Evolutionary conservation across 495 filamentous ascomycete species (phyloP), one percentile per base, ranked within the genome.

Genomic region (Aspergillus bertholletiae): DNA sequence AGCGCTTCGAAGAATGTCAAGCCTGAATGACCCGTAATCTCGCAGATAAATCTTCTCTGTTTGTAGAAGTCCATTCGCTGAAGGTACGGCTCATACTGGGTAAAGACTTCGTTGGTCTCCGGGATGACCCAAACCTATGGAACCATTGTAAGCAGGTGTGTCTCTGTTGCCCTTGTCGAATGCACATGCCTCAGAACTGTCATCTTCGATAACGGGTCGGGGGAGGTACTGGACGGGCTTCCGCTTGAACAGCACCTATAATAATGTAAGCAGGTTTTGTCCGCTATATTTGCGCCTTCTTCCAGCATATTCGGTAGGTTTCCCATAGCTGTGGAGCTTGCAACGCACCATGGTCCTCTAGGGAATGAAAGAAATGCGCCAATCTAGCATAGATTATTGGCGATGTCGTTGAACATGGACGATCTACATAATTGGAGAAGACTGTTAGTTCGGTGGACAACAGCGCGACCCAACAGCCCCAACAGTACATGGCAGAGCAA

Each of bases 1-100:
- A 92, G 78, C 4, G 94, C 94, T 50, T 97, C 90, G 54, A 96
- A 97, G 69, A 96, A 97, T n/a, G 80, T 93, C 59, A 97, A 72
- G 24, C 88, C 88, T 24, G 92, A 95, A 70, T 96, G 92, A 30
- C 94, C 94, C 3, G 90, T 97, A 55, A 97, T 93, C 58, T 94
- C 87, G 68, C 93, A 96, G 49, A 93, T 96, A 65, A 97, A 99
- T 41, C 87, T 84, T 55, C 86, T 88, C 84, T 95, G 89, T 52
- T 88, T 92, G 66, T 96, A 96, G 67, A 96, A 96, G 68, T 97
- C 93, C 81, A 91, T 84, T 32, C 92, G 81, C 55, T 81, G 80
- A 28, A 97, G 73, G 69, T 97, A 99, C 23, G 82, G 83, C 62
- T 97, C 93, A 70, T 97, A 97, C 44, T 84, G 87, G 17, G 81